Evolutionary conservation across 2,329 filamentous ascomycete genomes (phyloP).

Genomic region (Massarina eburnea): DNA sequence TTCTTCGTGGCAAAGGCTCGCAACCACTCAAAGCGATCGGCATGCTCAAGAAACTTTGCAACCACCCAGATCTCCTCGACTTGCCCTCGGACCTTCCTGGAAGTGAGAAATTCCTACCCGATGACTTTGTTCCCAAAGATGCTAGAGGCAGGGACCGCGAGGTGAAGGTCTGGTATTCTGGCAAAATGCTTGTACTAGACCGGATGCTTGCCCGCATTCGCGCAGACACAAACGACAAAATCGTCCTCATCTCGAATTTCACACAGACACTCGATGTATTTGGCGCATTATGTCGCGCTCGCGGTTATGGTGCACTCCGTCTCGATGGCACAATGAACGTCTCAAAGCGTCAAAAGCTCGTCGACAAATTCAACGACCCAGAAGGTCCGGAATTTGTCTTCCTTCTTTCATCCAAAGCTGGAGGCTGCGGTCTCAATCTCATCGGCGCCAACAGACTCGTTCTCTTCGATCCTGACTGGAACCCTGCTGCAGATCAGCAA

Average conservation of each 20-base stretch:
- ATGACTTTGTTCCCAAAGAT: conserved; percentile 87
- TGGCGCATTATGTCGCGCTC: conserved; percentile 81
- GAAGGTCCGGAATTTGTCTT: conserved; percentile 90
- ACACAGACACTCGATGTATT: conserved; percentile 95
- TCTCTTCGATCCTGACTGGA: conserved; percentile 94
- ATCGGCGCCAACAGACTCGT: conserved; percentile 94
- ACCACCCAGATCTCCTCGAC: conserved; percentile 91
- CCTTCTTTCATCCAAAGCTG: conserved; percentile 93
- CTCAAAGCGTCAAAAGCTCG: conserved; percentile 93
- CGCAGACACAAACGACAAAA: conserved; percentile 97
- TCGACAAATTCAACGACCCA: conserved; percentile 97
- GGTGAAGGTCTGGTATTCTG: conserved; percentile 92
- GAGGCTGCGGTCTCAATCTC: conserved; percentile 92
- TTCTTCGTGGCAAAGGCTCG: conserved; percentile 90
- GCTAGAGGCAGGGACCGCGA: conserved; percentile 86
- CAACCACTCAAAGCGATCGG: conserved; percentile 96
- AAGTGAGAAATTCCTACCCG: conserved; percentile 77
- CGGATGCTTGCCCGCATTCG: conserved; percentile 95
- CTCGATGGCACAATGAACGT: conserved; percentile 98
- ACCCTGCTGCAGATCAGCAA: conserved; percentile 95
- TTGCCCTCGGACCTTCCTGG: conserved; percentile 83
- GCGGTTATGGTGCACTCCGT: conserved; percentile 81
- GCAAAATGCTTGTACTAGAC: conserved; percentile 98
- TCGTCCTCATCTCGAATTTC: conserved; percentile 98
- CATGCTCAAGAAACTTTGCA: conserved; percentile 96